Conservation (phyloP, 805 yeast species). For the Wickerhamomyces chaumierensis region DNA sequence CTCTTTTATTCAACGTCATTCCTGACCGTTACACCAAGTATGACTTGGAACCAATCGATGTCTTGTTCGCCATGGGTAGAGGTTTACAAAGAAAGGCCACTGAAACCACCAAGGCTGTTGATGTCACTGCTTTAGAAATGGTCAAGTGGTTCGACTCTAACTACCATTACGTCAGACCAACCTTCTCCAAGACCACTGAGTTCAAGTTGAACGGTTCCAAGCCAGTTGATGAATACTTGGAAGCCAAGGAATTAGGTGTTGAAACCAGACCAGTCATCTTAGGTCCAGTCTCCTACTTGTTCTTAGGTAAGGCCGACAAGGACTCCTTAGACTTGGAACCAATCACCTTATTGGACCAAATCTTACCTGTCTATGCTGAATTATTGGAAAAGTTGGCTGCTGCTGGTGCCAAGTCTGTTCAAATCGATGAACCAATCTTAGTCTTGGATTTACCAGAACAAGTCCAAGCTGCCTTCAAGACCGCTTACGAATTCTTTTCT, state of each 20-base stretch:
- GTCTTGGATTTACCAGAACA: conserved; percentile 86
- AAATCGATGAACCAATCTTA: conserved; percentile 94
- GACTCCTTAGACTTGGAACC: conserved; percentile 94
- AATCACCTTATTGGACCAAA: conserved; percentile 75
- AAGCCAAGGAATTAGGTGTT: conserved; percentile 93
- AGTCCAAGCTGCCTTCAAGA: conserved; percentile 78
- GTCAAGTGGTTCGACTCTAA: conserved; percentile 99
- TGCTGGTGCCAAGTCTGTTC: conserved; percentile 93
- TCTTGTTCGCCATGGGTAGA: conserved; percentile 98
- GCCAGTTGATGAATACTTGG: conserved; percentile 95
- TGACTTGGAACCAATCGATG: conserved; percentile 81
- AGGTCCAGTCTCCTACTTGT: conserved; percentile 93
- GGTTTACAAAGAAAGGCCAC: conserved; percentile 97
- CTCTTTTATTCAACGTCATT: conserved; percentile 85
- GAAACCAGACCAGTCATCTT: conserved; percentile 95
- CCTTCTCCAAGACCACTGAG: conserved; percentile 88
- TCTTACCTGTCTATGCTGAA: conserved; percentile 89
- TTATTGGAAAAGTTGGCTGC: conserved; percentile 75
- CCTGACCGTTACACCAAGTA: conserved; percentile 96
- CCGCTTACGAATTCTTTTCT: conserved; percentile 71
- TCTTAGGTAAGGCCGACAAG: conserved; percentile 97
- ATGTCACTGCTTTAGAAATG: conserved; percentile 98
- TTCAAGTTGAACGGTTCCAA: conserved; percentile 94
- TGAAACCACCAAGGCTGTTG: conserved; percentile 79
- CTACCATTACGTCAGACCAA: conserved; percentile 99